Conservation (phyloP, 2,329 filamentous ascomycete species). For the Acephala macrosclerotiorum region DNA sequence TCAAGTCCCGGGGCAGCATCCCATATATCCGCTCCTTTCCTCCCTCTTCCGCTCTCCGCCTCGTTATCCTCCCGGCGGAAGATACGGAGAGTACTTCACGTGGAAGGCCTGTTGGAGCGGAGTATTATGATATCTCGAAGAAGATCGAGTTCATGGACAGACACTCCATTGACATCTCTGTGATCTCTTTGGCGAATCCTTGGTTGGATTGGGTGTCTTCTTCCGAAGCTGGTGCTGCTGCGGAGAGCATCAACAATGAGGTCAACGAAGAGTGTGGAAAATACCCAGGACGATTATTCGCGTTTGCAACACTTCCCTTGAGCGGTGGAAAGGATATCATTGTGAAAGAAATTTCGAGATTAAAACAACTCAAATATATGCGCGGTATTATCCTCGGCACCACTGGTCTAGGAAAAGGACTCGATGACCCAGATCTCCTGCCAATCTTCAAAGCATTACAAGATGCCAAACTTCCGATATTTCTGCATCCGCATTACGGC, state of each 20-base stretch:
- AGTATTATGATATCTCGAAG: slow-evolving; percentile 80
- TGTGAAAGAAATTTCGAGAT: slow-evolving; percentile 68
- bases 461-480: slow-evolving; percentile 70
- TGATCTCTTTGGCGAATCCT: slow-evolving; percentile 90
- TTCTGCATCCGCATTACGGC: slow-evolving; percentile 93
- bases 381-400: slow-evolving; percentile 91
- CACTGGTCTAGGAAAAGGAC: slow-evolving; percentile 77
- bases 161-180: slow-evolving; percentile 82
- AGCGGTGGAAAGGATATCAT: slow-evolving; percentile 70
- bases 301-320: slow-evolving; percentile 83
- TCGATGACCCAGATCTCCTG: slow-evolving; percentile 79
- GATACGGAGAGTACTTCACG: slow-evolving; percentile 65
- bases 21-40: slow-evolving; percentile 75
- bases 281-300: slow-evolving; percentile 75
- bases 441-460: slow-evolving; percentile 77
- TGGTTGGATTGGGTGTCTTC: slow-evolving; percentile 86
- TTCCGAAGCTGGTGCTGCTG: slow-evolving; percentile 67
- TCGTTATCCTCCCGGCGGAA: slow-evolving; percentile 69
- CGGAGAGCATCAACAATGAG: slow-evolving; percentile 76
- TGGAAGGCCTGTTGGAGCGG: slow-evolving; percentile 82
- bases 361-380: slow-evolving; percentile 70
- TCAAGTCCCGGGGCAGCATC: slow-evolving; percentile 65
- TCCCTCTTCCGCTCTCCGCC: slow-evolving; percentile 60
- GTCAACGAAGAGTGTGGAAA: slow-evolving; percentile 74
- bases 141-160: slow-evolving; percentile 90